phyloP scores from a whole-genome alignment of 148 eudicot genomes.

The Vaccinium corymbosum region DNA sequence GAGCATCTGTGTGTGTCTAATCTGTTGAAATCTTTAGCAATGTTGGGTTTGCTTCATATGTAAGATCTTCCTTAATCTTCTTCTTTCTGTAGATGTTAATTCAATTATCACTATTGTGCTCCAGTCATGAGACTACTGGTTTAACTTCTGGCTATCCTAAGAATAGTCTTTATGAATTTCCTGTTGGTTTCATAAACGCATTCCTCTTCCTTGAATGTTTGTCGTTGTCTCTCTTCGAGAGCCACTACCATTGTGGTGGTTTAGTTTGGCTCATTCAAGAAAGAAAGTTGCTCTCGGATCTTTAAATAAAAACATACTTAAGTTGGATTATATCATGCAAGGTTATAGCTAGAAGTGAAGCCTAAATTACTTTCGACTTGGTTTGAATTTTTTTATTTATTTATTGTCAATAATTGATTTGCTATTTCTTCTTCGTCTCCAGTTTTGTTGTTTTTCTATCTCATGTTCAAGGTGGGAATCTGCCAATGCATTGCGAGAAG shows the following conservation, averaged over 20 bases:
- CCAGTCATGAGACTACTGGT: constrained; percentile 1
- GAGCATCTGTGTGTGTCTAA: constrained; percentile 41
- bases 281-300: neutral
- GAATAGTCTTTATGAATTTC: neutral
- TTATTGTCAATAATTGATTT: neutral
- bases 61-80: constrained; percentile 19
- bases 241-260: neutral
- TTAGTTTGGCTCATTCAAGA: neutral
- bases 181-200: neutral
- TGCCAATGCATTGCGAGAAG: constrained; percentile 40
- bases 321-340: neutral
- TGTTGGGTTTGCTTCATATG: constrained; percentile 37
- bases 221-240: neutral
- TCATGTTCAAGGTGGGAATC: constrained; percentile 39
- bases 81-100: neutral
- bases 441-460: constrained; percentile 38
- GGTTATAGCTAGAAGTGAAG: neutral
- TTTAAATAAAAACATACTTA: neutral
- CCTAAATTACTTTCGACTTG: neutral
- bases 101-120: neutral
- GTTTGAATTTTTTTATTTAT: neutral
- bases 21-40: constrained; percentile 31
- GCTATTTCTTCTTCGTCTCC: neutral
- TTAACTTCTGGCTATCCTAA: neutral
- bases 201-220: neutral